Conservation (phyloP, 768 basidiomycete species). For the Boletus patriciae region DNA sequence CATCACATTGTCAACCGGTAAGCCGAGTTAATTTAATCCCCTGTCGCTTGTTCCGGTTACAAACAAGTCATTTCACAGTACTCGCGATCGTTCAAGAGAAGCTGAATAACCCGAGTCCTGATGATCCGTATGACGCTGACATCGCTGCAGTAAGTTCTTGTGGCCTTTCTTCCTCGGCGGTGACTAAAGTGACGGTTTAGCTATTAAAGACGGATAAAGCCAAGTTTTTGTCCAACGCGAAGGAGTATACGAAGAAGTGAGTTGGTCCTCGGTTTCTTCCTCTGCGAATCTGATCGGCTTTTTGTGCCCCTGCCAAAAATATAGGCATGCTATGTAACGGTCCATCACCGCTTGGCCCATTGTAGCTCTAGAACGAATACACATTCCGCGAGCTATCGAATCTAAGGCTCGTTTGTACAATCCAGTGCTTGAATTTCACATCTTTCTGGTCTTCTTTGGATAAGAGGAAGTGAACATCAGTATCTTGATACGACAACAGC, state of each 20-base stretch:
- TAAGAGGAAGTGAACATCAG: slow-evolving; percentile 3
- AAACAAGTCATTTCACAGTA: slow-evolving; percentile 44
- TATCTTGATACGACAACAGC: background rate
- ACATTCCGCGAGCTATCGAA: slow-evolving; percentile 4
- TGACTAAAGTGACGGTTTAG: slow-evolving; percentile 37
- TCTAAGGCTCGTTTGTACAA: slow-evolving; percentile 8
- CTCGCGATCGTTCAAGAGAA: slow-evolving; percentile 79
- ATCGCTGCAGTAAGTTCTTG: slow-evolving; percentile 69
- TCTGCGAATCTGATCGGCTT: slow-evolving; percentile 5
- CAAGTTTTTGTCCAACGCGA: slow-evolving; percentile 76
- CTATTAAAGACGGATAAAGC: slow-evolving; percentile 72
- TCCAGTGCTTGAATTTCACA: slow-evolving; percentile 7
- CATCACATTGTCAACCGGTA: slow-evolving; percentile 69
- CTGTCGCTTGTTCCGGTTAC: background rate
- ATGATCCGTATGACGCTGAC: slow-evolving; percentile 87
- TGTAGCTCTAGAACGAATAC: slow-evolving; percentile 14
- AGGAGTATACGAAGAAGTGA: slow-evolving; percentile 84
- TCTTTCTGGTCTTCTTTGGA: background rate
- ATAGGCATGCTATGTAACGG: slow-evolving; percentile 25
- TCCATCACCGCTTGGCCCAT: background rate
- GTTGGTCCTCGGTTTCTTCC: slow-evolving; percentile 13
- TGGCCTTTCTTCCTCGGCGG: background rate
- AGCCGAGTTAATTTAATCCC: slow-evolving; percentile 15
- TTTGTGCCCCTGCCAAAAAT: background rate
- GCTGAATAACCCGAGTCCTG: slow-evolving; percentile 82